Conservation (phyloP, 164 flowering plant genomes). For the Brasenia schreberi region DNA sequence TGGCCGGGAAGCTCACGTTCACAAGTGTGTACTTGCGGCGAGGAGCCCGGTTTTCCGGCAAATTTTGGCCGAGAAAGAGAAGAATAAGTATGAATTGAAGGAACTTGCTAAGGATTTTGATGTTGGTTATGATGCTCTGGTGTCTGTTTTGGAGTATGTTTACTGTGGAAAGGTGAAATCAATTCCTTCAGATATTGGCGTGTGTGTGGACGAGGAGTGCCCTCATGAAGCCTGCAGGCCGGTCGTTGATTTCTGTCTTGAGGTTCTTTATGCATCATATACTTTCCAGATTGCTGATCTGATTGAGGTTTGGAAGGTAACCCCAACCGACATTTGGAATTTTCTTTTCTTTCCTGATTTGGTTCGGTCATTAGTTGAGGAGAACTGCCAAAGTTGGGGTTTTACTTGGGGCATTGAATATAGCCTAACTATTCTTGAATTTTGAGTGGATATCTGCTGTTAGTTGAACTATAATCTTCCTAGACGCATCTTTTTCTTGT, state of each 20-base stretch:
- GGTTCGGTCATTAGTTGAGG: neutral
- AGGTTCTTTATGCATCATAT: conserved; percentile 50
- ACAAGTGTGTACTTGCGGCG: conserved; percentile 49
- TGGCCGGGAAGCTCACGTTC: conserved; percentile 33
- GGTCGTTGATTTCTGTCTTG: conserved; percentile 39
- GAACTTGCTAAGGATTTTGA: conserved; percentile 41
- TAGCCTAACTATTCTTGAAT: too few relatives aligned
- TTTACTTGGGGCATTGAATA: neutral
- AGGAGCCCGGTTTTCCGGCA: conserved; percentile 41
- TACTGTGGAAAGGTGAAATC: conserved; percentile 48
- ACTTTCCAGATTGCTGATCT: conserved; percentile 46
- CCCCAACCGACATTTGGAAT: neutral
- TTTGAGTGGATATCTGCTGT: too few relatives aligned
- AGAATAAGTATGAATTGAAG: conserved; percentile 32
- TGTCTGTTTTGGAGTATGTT: conserved; percentile 43
- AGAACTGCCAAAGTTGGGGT: neutral
- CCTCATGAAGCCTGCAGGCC: conserved; percentile 52
- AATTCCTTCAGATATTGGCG: conserved; percentile 27
- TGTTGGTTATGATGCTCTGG: conserved; percentile 41
- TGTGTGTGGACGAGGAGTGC: conserved; percentile 61
- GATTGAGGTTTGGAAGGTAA: conserved; percentile 10
- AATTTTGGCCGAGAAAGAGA: conserved; percentile 17
- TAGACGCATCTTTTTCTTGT: too few relatives aligned
- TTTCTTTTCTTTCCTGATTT: neutral
- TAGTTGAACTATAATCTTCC: too few relatives aligned